A percentile compares a stretch with the other conserved stretches of the same genome.
phyloP scores from a whole-genome alignment of 805 yeast species.

The Candida silvatica region DNA sequence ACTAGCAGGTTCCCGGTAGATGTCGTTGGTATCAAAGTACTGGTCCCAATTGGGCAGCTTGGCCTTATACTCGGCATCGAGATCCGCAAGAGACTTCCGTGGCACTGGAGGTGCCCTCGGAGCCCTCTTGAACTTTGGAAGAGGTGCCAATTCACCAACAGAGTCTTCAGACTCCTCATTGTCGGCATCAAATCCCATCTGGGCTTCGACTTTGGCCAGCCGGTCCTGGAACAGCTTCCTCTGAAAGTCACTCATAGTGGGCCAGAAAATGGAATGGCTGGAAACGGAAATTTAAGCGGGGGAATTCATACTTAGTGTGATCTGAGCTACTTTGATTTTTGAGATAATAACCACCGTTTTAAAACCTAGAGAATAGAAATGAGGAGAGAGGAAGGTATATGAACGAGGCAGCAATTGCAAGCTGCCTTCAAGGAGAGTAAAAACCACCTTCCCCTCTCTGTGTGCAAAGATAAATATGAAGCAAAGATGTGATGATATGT shows the following conservation, averaged over 20 bases:
- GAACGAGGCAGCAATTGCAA: too few relatives aligned
- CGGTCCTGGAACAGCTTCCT: constrained; percentile 16
- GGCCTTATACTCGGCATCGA: neutral
- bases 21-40: constrained; percentile 25
- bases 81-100: neutral
- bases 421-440: too few relatives aligned
- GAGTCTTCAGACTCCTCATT: constrained; percentile 9
- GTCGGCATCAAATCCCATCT: constrained; percentile 13
- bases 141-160: constrained; percentile 7
- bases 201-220: constrained; percentile 14
- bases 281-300: too few relatives aligned
- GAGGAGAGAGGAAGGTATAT: too few relatives aligned
- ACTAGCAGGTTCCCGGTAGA: constrained; percentile 10
- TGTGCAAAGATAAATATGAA: too few relatives aligned
- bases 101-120: neutral
- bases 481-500: too few relatives aligned
- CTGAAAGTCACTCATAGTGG: constrained; percentile 20
- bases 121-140: neutral
- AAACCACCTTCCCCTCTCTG: too few relatives aligned
- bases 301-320: too few relatives aligned
- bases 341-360: too few relatives aligned
- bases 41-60: constrained; percentile 9
- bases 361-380: too few relatives aligned
- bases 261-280: too few relatives aligned
- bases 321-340: too few relatives aligned